Conservation (phyloP, 2,329 filamentous ascomycete species). For the Botrytis paeoniae region DNA sequence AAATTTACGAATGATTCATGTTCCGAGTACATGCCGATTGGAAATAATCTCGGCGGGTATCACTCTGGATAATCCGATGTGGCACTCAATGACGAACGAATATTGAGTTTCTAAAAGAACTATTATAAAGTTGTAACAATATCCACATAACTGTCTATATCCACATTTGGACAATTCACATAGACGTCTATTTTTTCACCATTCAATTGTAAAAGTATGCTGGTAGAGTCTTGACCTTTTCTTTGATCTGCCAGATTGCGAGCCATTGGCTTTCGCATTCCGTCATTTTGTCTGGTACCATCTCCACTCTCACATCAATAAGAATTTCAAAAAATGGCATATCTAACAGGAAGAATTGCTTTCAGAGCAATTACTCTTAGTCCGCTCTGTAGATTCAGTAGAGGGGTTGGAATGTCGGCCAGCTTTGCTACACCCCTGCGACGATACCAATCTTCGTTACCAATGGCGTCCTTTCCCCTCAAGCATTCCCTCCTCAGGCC, state of each 20-base stretch:
- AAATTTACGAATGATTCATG: background rate
- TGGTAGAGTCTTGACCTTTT: constrained; percentile 1
- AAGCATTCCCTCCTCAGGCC: background rate
- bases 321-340: constrained; percentile 27
- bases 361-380: constrained; percentile 24
- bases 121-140: background rate
- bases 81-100: constrained; percentile 16
- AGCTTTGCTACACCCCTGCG: background rate
- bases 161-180: background rate
- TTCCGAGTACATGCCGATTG: background rate
- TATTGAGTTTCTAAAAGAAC: constrained; percentile 3
- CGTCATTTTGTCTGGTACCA: constrained; percentile 9
- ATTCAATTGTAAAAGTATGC: constrained; percentile 8
- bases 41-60: constrained; percentile 3
- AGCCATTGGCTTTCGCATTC: constrained; percentile 32
- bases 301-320: background rate
- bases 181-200: background rate
- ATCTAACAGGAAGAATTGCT: constrained; percentile 25
- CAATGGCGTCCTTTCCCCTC: background rate
- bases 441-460: constrained; percentile 12
- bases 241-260: constrained; percentile 21
- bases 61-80: constrained; percentile 6
- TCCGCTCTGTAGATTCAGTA: constrained; percentile 3
- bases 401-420: background rate
- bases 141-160: background rate